These are phyloP conservation scores for Talaromyces islandicus DNA, from an alignment of 2,329 filamentous ascomycete species.

Conservation along the genomic window DNA sequence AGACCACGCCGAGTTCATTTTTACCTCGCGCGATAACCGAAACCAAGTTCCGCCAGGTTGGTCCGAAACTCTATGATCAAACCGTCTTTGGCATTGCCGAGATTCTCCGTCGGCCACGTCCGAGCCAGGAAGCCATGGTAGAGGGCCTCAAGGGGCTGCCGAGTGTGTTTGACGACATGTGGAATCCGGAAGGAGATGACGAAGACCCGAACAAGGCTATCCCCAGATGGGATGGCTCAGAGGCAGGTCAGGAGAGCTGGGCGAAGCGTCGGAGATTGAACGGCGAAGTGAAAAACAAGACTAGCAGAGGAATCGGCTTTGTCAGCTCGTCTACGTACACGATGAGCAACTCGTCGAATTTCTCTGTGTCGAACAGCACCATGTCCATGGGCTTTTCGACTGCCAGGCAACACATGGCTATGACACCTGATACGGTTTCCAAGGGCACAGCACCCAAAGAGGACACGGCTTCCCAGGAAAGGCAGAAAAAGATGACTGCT, in stretches of 20 bases:
- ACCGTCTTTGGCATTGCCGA: constrained; percentile 62
- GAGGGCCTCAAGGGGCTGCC: constrained; percentile 44
- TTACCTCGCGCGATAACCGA: constrained; percentile 52
- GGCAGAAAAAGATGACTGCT: constrained; percentile 14
- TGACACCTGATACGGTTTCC: constrained; percentile 14
- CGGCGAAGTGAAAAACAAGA: constrained; percentile 9
- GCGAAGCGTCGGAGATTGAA: constrained; percentile 25
- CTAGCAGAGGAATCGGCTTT: constrained; percentile 21
- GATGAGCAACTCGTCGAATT: constrained; percentile 49
- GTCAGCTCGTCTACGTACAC: constrained; percentile 49
- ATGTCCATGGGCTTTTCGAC: constrained; percentile 56
- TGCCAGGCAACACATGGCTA: constrained; percentile 49
- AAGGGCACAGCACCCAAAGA: not conserved
- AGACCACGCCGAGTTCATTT: constrained; percentile 66
- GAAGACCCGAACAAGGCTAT: constrained; percentile 29
- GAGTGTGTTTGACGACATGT: constrained; percentile 60
- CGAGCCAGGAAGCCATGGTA: constrained; percentile 51
- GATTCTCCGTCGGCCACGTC: constrained; percentile 62
- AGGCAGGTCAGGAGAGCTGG: constrained; percentile 15
- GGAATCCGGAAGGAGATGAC: constrained; percentile 57
- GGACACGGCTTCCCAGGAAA: constrained; percentile 16
- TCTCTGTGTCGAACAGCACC: constrained; percentile 31
- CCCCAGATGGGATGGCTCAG: constrained; percentile 32
- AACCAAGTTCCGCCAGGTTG: constrained; percentile 53
- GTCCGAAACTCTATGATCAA: constrained; percentile 61